Percentiles rank a stretch among this genome's conserved stretches.
Evolutionary conservation across 345 rosid species (phyloP).

Genomic region (Syzygium grande): DNA sequence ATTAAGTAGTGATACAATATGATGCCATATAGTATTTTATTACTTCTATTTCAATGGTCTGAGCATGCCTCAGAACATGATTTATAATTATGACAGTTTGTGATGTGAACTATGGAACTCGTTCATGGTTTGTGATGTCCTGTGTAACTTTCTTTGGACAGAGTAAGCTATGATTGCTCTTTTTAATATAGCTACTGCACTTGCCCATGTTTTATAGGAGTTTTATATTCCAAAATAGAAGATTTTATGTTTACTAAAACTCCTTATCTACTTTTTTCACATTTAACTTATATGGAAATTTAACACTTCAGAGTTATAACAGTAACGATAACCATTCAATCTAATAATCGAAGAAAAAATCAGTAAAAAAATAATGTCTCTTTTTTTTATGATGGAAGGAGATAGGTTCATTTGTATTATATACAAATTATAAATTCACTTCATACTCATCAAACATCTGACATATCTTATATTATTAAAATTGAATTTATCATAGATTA

Average conservation of each 20-base stretch:
- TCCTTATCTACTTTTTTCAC: background rate
- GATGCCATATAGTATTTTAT: background rate
- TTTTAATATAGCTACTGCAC: background rate
- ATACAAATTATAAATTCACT: background rate
- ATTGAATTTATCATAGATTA: background rate
- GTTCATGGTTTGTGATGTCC: background rate
- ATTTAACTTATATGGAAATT: background rate
- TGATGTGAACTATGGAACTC: background rate
- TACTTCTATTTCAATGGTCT: background rate
- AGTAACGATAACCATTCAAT: background rate
- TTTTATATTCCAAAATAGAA: background rate
- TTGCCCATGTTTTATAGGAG: background rate
- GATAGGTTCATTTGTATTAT: background rate
- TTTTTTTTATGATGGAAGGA: background rate
- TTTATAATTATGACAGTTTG: too few species aligned
- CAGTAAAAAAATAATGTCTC: background rate
- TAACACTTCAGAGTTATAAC: background rate
- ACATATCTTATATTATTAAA: background rate
- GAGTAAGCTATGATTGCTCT: background rate
- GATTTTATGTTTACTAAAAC: background rate
- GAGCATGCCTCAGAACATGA: background rate
- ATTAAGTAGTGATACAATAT: background rate
- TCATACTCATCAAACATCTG: background rate
- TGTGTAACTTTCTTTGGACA: background rate
- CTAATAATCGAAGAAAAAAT: background rate